Base-by-base conservation (phyloP, 345 rosid species). In the Eucalyptus polybractea region DNA sequence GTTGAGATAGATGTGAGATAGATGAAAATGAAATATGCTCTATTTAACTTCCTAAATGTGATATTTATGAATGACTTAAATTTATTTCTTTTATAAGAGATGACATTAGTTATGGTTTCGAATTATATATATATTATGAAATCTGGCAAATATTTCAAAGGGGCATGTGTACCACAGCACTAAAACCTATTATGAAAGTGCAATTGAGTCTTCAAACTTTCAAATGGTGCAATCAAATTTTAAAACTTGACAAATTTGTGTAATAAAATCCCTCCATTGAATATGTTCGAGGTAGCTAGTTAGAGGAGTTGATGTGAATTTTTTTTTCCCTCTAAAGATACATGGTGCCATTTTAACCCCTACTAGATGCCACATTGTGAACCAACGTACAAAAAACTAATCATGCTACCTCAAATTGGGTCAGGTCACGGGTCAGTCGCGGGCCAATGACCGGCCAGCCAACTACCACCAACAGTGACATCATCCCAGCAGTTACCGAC, bases 391-490 rank as follows among this genome's bases (percentile, higher is more conserved):
- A 47, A 47, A 47, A 47, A 47, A 47, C 50, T 11, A 47, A 47
- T 47, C 50, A 47, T 47, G 50, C 50, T 11, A 47, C 13, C 50
- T 47, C 13, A 2, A 0, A 11, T 47, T 11, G 13, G 13, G 13
- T 11, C 13, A 11, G 0, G 50, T 47, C 50, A 47, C 50, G 5
- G 13, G 50, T 47, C 5, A 2, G 5, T 47, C 1, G 50, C 2
- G 0, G 1, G 50, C 50, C 50, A 1, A 11, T 47, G 50, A 47
- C 1, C 2, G 50, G 13, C 13, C 50, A 1, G 0, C 50, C 13
- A 47, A 47, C 50, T 47, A 47, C 13, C 13, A 0, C 50, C 1
- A 4, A 2, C 1, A 0, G 0, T 47, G 50, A 47, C 5, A 0
- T 47, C 50, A 47, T 47, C 50, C 50, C 13, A 47, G 0, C 1